A percentile compares a stretch with the other conserved stretches of the same genome.
These are phyloP conservation scores for Rauvolfia tetraphylla DNA, from an alignment of 257 asterid species.

Conservation along the genomic window DNA sequence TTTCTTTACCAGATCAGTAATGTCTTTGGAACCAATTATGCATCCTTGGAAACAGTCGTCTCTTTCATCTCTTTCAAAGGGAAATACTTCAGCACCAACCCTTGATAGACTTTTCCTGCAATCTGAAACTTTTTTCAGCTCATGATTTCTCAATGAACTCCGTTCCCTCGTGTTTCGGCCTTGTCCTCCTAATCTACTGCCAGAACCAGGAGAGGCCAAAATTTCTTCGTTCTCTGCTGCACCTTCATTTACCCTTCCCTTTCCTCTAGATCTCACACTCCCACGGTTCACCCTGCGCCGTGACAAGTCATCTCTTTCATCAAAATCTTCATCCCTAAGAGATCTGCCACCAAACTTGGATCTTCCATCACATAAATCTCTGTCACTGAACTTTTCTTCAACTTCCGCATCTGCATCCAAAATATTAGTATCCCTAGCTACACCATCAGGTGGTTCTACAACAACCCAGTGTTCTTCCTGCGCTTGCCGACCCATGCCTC, in stretches of 20 bases:
- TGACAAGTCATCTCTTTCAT: conserved; percentile 71
- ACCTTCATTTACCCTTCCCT: conserved; percentile 65
- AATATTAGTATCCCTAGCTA: conserved; percentile 46
- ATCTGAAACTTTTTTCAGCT: conserved; percentile 45
- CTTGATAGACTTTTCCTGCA: conserved; percentile 42
- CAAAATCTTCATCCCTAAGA: conserved; percentile 68
- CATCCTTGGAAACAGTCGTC: conserved; percentile 92
- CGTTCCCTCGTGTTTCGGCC: conserved; percentile 55
- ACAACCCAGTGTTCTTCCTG: conserved; percentile 58
- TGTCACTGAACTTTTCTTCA: conserved; percentile 49
- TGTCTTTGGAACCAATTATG: conserved; percentile 73
- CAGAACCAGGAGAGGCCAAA: conserved; percentile 68
- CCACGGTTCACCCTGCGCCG: conserved; percentile 67
- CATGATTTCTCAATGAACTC: conserved; percentile 49
- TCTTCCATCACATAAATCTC: conserved; percentile 59
- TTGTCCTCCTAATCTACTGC: conserved; percentile 60
- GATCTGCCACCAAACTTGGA: conserved; percentile 54
- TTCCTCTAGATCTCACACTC: conserved; percentile 53
- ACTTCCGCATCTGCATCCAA: conserved; percentile 54
- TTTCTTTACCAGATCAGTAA: conserved; percentile 69
- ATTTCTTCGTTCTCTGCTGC: conserved; percentile 58
- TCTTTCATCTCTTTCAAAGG: conserved; percentile 67
- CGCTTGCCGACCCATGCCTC: conserved; percentile 38
- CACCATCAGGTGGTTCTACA: conserved; percentile 51
- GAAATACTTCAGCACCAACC: conserved; percentile 32